These are phyloP conservation scores for Comarum palustre DNA, from an alignment of 306 rosid genomes.

Conservation along the genomic window DNA sequence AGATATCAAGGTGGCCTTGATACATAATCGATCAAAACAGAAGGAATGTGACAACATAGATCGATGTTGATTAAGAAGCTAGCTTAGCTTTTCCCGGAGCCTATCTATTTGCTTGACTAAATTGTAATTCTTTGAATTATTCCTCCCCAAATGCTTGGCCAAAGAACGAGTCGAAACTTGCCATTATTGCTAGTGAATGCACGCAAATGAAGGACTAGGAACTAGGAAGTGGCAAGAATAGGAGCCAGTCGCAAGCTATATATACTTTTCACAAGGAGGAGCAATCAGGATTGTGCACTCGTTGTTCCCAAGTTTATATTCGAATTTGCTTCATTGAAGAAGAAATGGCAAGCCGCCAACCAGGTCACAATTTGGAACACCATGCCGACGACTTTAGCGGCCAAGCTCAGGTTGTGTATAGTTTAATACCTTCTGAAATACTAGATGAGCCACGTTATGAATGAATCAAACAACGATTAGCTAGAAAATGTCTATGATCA, in stretches of 20 bases:
- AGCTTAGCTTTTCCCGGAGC: constrained; percentile 6
- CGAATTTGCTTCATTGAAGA: background rate
- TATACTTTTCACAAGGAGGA: background rate
- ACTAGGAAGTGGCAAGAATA: background rate
- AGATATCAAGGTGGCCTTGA: background rate
- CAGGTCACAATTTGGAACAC: constrained; percentile 12
- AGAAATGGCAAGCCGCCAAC: constrained; percentile 39
- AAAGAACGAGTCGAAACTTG: constrained; percentile 3
- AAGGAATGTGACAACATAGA: background rate
- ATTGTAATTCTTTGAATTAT: constrained; percentile 2
- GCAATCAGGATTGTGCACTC: background rate
- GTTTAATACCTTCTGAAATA: background rate
- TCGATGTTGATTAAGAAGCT: background rate
- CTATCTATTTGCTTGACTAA: constrained; percentile 13
- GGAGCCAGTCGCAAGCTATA: constrained; percentile 15
- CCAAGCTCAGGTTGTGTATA: constrained; percentile 34
- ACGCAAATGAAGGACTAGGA: constrained; percentile 9
- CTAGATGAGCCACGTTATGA: background rate
- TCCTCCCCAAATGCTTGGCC: constrained; percentile 12
- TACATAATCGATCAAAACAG: background rate
- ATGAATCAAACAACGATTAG: background rate
- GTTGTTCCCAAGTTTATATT: background rate
- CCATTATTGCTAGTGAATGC: constrained; percentile 13
- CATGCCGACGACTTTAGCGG: constrained; percentile 29
- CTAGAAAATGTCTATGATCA: background rate